Base-by-base conservation (phyloP, 2,329 filamentous ascomycete species). In the Ciborinia camelliae region DNA sequence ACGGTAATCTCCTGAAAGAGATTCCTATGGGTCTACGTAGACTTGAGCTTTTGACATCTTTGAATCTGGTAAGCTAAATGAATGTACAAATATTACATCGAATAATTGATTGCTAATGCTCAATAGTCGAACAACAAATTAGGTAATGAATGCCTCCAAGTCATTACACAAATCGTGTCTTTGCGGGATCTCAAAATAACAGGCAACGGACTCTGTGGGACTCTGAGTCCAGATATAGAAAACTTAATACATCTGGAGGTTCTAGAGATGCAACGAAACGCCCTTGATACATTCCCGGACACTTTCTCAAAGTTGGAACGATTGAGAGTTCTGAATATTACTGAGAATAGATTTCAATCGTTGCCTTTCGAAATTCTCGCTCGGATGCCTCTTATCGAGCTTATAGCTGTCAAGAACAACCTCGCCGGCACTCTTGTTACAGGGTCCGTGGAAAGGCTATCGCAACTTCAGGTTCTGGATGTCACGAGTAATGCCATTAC, bases 101-200 rank as follows among this genome's bases (percentile, higher is more conserved):
- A n/a, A 30, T 55, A 9, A 60, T 65, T 62, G 70, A 37, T 43
- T n/a, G 3, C 52, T 26, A 41, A 59, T 20, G 10, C 3, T 26
- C 4, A 20, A 37, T 64, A 91, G 88, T 90, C 92, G 8, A 88
- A 91, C 63, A 98, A 98, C 72, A 86, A 88, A 64, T 84, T 99
- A 32, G 82, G 84, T 2, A 91, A 91, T 73, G 82, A 86, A 59
- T 85, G 85, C 54, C 80, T 97, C 6, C 85, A 91, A 28, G 81
- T 91, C 0, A 85, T 98, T 39, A 82, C 86, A 18, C 88, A 95
- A 72, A 88, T 97, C 63, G 77, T 79, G 0, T 83, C 85, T 1
- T 79, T 99, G 2, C 85, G 88, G 41, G 92, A 97, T 71, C 80
- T 99, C 18, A 94, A 89, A 73, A 81, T 99, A 9, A 89, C 89